Conservation (phyloP, 257 asterid genomes). For the Petunia axillaris region DNA sequence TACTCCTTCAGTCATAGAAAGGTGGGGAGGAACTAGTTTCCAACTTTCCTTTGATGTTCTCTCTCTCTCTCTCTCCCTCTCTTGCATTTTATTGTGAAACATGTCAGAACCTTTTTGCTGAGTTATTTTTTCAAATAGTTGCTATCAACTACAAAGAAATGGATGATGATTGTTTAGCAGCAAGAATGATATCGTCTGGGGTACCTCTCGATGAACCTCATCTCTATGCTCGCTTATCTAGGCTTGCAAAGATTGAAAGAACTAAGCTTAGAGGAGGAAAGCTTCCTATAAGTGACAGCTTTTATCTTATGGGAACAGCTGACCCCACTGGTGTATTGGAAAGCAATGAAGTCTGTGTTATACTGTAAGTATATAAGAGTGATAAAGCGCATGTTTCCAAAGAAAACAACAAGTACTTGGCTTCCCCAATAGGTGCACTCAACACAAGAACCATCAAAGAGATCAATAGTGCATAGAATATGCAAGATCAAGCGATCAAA, state of each 20-base stretch:
- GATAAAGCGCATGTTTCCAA: no score
- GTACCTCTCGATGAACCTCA: conserved; percentile 73
- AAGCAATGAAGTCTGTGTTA: conserved; percentile 72
- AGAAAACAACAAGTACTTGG: no score
- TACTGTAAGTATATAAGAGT: conserved; percentile 57
- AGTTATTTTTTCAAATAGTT: conserved; percentile 51
- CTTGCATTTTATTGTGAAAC: conserved; percentile 1
- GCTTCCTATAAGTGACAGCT: conserved; percentile 72
- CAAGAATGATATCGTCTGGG: conserved; percentile 70
- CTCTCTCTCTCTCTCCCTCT: neutral
- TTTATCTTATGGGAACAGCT: conserved; percentile 90
- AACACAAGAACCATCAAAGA: no score
- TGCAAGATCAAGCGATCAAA: no score
- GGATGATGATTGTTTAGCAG: conserved; percentile 47
- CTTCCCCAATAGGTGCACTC: no score
- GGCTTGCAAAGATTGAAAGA: conserved; percentile 45
- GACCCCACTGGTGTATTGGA: conserved; percentile 75
- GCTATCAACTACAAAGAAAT: conserved; percentile 53
- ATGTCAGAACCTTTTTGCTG: neutral
- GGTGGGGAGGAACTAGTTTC: conserved; percentile 11
- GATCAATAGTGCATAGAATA: no score
- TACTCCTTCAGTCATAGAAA: conserved; percentile 2
- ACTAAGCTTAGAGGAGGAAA: conserved; percentile 56
- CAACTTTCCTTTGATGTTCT: conserved; percentile 4
- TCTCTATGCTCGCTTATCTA: conserved; percentile 61